Percentiles rank a stretch among this genome's conserved stretches.
These are phyloP conservation scores for Fusarium sp. DNA, from an alignment of 2,329 filamentous ascomycete species.

Conservation along the genomic window DNA sequence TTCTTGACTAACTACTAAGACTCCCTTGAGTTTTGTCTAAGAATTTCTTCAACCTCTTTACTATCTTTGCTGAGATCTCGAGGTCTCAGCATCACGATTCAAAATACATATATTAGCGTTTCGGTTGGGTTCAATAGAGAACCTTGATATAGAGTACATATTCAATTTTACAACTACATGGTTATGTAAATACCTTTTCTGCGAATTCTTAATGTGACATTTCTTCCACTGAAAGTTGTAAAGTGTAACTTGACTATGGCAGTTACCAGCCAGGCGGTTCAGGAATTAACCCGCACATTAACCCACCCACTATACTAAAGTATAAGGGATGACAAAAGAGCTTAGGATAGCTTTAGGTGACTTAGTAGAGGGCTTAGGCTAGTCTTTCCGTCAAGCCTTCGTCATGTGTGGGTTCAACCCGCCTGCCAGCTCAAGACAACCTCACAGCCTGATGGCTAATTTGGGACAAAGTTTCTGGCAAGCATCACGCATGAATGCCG, in stretches of 20 bases:
- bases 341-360: too few relatives aligned
- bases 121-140: background rate
- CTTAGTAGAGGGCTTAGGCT: too few relatives aligned
- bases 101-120: constrained; percentile 21
- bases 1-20: background rate
- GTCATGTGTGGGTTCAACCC: too few relatives aligned
- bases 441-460: background rate
- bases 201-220: too few relatives aligned
- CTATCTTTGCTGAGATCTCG: background rate
- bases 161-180: background rate
- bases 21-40: background rate
- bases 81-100: background rate
- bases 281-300: too few relatives aligned
- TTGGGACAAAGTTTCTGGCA: background rate
- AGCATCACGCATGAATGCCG: constrained; percentile 4
- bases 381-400: too few relatives aligned
- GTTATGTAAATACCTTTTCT: background rate
- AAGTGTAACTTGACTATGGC: too few relatives aligned
- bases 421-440: too few relatives aligned
- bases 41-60: background rate
- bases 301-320: too few relatives aligned
- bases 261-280: too few relatives aligned
- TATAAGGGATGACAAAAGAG: too few relatives aligned
- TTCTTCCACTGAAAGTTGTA: too few relatives aligned
- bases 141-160: constrained; percentile 17